A percentile compares a stretch with the other conserved stretches of the same genome.
Evolutionary conservation across 2,329 filamentous ascomycete genomes (phyloP).

Genomic region (Nemania serpens): DNA sequence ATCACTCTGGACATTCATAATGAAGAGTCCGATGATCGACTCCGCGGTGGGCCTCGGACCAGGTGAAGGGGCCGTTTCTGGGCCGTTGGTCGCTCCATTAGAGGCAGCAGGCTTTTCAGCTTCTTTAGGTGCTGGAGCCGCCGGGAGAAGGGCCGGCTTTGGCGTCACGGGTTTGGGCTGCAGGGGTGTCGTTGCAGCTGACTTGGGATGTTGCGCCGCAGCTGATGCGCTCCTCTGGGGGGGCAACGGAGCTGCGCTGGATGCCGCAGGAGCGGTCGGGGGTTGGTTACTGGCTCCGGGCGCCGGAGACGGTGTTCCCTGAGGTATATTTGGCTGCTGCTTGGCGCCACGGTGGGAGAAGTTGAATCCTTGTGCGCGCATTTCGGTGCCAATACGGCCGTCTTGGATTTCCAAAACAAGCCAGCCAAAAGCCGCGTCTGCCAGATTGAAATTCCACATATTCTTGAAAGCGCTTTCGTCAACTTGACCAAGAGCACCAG

Average conservation of each 20-base stretch:
- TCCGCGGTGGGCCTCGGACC: constrained; percentile 64
- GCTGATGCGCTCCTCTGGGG: constrained; percentile 44
- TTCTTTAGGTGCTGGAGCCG: constrained; percentile 55
- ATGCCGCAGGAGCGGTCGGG: constrained; percentile 39
- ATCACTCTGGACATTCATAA: constrained; percentile 82
- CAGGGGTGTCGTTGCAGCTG: constrained; percentile 50
- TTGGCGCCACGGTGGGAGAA: constrained; percentile 95
- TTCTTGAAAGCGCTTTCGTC: constrained; percentile 99
- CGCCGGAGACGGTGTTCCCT: constrained; percentile 45
- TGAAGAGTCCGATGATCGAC: constrained; percentile 82
- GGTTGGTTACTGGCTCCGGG: constrained; percentile 41
- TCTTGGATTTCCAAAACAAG: constrained; percentile 93
- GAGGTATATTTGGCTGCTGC: constrained; percentile 56
- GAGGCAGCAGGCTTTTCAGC: constrained; percentile 58
- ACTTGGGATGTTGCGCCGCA: constrained; percentile 48
- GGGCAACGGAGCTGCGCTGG: constrained; percentile 40
- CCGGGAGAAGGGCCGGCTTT: constrained; percentile 47
- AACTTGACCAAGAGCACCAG: constrained; percentile 78
- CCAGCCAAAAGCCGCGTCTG: constrained; percentile 96
- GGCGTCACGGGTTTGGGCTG: constrained; percentile 54
- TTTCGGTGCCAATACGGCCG: constrained; percentile 95
- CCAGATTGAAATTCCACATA: constrained; percentile 99
- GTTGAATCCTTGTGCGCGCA: constrained; percentile 98
- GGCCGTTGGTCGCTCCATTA: constrained; percentile 59
- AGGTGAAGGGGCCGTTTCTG: constrained; percentile 61